Base-by-base conservation (phyloP, 176 grass and related monocot species). In the Secale cereale region DNA sequence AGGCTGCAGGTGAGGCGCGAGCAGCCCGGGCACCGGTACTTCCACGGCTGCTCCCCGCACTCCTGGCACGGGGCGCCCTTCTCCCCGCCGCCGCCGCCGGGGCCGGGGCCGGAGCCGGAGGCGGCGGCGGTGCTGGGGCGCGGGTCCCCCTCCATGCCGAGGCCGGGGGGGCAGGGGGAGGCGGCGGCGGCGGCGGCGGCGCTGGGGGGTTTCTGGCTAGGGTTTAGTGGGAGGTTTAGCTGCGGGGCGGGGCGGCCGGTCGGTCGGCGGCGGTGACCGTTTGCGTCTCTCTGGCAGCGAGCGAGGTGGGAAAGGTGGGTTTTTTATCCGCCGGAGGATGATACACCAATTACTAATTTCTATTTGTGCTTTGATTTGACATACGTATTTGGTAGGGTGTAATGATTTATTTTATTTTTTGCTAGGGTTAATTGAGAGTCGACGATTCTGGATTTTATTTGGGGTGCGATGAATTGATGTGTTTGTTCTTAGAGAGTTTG, bases 21-120 rank as follows among this genome's bases (percentile, higher is more conserved):
- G 86, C 93, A 98, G 17, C 93, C 93, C 2, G 97, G 97, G 81
- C 97, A 98, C 35, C 97, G 84, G 86, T 98, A 98, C 86, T 98
- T 98, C 96, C 93, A 98, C 29, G 91, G 85, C 78, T 95, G 92
- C 74, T 87, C 82, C 25, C 87, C 78, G 78, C 96, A 98, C 89
- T 98, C 96, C 84, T 95, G 88, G 75, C 97, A 98, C 9, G 84
- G 90, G 50, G 70, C 65, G 1, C 78, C 78, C 40, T 88, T 94
- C 76, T 85, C 71, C 6, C 70, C 74, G 29, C 41, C 27, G 74
- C 33, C 50, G 77, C 36, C 22, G 13, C 40, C 39, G n/a, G n/a
- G 33, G 40, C 43, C 15, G 48, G 48, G 16, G 48, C 48, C 54
- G 54, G 54, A n/a, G 67, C 6, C 52, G 5, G 68, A 79, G 59